A percentile compares a stretch with the other conserved stretches of the same genome.
phyloP scores from a whole-genome alignment of 345 rosid genomes.

The Excoecaria agallocha region DNA sequence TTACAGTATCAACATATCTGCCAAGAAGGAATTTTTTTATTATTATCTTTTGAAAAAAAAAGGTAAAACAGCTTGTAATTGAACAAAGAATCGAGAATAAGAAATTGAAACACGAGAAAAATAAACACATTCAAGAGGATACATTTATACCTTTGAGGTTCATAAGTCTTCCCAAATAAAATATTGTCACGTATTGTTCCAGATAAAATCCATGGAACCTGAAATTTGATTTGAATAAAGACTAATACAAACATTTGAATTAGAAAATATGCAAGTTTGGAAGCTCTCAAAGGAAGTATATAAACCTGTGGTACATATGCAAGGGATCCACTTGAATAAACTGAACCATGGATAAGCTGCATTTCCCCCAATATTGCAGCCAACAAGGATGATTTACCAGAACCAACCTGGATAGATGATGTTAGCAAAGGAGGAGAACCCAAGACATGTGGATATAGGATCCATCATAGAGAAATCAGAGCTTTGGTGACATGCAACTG shows the following conservation, averaged over 20 bases:
- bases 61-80: neutral
- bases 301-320: constrained; percentile 92
- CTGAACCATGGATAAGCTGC: constrained; percentile 59
- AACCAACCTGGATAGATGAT: constrained; percentile 68
- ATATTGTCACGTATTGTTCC: constrained; percentile 81
- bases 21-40: neutral
- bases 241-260: constrained; percentile 20
- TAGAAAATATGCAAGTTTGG: constrained; percentile 12
- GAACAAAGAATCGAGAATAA: neutral
- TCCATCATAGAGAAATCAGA: neutral
- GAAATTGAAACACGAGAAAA: neutral
- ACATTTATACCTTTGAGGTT: constrained; percentile 55
- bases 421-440: constrained; percentile 8
- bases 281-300: constrained; percentile 17
- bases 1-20: constrained; percentile 63
- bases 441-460: constrained; percentile 1
- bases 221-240: constrained; percentile 21
- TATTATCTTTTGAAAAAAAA: neutral
- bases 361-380: constrained; percentile 70
- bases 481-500: neutral
- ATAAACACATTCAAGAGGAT: neutral
- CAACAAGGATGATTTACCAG: constrained; percentile 90
- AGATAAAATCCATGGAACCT: constrained; percentile 94
- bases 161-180: constrained; percentile 61
- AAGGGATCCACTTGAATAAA: constrained; percentile 50